These are phyloP conservation scores for Talaromyces adpressus DNA, from an alignment of 495 filamentous ascomycete genomes.

Conservation along the genomic window DNA sequence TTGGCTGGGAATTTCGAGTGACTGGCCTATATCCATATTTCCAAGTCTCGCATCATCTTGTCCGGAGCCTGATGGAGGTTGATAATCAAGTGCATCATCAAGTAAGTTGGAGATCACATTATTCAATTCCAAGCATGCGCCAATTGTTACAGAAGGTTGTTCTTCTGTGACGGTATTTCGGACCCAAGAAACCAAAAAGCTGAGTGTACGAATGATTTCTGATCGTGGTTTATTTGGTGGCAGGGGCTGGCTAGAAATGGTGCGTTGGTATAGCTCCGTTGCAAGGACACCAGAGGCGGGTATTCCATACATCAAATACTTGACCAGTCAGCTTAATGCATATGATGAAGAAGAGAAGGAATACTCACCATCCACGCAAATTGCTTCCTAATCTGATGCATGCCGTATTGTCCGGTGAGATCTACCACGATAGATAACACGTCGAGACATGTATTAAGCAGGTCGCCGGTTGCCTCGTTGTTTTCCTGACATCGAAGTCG, in stretches of 20 bases:
- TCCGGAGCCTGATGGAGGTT: background rate
- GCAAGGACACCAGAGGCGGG: background rate
- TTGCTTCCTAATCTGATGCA: background rate
- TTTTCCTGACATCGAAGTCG: constrained; percentile 36
- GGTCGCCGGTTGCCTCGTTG: constrained; percentile 26
- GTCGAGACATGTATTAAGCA: constrained; percentile 36
- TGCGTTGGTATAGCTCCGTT: background rate
- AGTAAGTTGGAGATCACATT: background rate
- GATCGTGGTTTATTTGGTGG: constrained; percentile 4
- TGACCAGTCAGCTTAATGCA: background rate
- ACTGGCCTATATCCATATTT: background rate
- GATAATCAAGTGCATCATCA: background rate
- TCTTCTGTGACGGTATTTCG: background rate
- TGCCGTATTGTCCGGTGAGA: background rate
- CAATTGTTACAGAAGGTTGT: background rate
- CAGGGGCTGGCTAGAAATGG: background rate
- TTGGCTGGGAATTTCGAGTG: background rate
- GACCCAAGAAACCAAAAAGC: constrained; percentile 8
- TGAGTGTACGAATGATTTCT: constrained; percentile 9
- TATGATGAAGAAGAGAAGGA: background rate
- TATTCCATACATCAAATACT: background rate
- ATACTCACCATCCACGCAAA: background rate
- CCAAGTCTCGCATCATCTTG: background rate
- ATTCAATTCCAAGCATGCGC: background rate
- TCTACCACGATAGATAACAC: constrained; percentile 26